phyloP scores from a whole-genome alignment of 176 grass and related monocot genomes.

The Cymbopogon citratus region DNA sequence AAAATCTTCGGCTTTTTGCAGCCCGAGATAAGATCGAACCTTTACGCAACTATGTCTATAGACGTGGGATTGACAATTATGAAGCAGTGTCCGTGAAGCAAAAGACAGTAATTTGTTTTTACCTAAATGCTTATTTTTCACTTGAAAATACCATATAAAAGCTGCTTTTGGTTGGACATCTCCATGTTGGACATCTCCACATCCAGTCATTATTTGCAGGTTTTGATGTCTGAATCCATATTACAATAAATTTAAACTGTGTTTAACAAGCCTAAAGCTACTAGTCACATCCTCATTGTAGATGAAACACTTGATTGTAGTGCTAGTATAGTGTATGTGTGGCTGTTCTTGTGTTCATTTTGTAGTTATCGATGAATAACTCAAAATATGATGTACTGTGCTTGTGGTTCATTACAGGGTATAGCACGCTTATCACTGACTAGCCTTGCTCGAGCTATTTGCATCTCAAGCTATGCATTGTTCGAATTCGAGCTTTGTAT shows the following conservation, averaged over 20 bases:
- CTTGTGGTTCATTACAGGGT: constrained; percentile 7
- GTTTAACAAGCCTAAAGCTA: background rate
- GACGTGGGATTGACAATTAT: constrained; percentile 17
- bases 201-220: background rate
- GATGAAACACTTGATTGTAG: background rate
- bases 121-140: background rate
- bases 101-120: background rate
- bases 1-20: constrained; percentile 30
- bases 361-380: background rate
- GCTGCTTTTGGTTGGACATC: background rate
- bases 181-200: background rate
- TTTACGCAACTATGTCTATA: constrained; percentile 33
- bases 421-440: background rate
- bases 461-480: background rate
- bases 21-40: constrained; percentile 8
- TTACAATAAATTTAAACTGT: background rate
- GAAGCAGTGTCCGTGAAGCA: background rate
- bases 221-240: background rate
- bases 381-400: background rate
- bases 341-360: background rate
- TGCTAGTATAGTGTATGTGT: background rate
- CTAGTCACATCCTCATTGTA: background rate
- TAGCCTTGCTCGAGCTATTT: constrained; percentile 22
- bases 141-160: background rate
- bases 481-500: constrained; percentile 28